Conservation (phyloP, 441 rosid genomes). For the Pelargonium citronellum region DNA sequence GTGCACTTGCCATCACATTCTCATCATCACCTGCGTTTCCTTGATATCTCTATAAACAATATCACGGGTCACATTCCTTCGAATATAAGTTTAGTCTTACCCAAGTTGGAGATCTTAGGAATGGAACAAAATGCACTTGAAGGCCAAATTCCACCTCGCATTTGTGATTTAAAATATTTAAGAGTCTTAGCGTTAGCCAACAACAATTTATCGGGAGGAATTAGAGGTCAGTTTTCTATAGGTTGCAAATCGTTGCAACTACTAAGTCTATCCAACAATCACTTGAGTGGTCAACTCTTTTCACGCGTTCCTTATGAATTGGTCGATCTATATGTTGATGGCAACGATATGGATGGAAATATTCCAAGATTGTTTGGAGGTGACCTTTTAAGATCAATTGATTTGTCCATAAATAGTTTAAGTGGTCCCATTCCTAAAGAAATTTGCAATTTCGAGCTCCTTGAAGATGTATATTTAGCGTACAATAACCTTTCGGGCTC, state of each 20-base stretch:
- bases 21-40: neutral
- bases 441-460: neutral
- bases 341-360: constrained; percentile 6
- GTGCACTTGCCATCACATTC: constrained; percentile 12
- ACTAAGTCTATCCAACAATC: constrained; percentile 14
- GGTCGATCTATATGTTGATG: neutral
- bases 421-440: constrained; percentile 16
- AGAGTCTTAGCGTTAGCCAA: neutral
- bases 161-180: constrained; percentile 12
- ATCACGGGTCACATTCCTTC: constrained; percentile 10
- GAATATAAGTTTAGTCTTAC: constrained; percentile 9
- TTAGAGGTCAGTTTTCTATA: constrained; percentile 7
- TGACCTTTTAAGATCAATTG: neutral
- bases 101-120: neutral
- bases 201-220: constrained; percentile 11
- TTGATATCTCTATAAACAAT: constrained; percentile 26
- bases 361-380: neutral
- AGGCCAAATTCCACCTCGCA: constrained; percentile 25
- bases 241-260: neutral
- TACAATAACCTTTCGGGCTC: constrained; percentile 12
- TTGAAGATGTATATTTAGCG: constrained; percentile 18
- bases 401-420: constrained; percentile 19
- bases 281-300: constrained; percentile 19
- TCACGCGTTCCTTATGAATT: neutral
- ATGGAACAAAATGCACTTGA: constrained; percentile 16